Evolutionary conservation across 768 basidiomycete genomes (phyloP), one percentile per base, ranked within the genome.

Genomic region (Lactarius indigo): DNA sequence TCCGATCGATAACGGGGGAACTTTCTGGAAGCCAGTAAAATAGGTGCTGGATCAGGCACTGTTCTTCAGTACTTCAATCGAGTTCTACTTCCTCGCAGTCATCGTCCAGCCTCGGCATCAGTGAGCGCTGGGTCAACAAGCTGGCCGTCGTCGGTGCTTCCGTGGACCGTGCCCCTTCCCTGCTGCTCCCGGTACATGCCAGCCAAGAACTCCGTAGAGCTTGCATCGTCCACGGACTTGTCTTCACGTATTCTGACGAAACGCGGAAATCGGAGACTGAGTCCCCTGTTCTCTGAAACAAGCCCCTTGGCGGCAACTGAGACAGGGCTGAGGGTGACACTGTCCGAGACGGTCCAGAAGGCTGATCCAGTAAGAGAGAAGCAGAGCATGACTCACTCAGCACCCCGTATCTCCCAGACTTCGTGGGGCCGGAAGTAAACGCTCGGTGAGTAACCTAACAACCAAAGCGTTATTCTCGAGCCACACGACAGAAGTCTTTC

Each of bases 371-470:
- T 37, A 23, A 26, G 41, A 41, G 28, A 39, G 17, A 50, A 64
- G 62, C 44, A 33, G 35, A 8, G 64, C 28, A 47, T 33, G 59
- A 74, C 81, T 74, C 69, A 85, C 88, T 90, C 87, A 66, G 90
- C 88, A 44, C 89, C 87, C 31, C 86, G 84, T 64, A 96, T 90
- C 78, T 97, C 94, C 95, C 95, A 97, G 18, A 94, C 91, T 73
- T 91, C 86, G 64, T 78, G 78, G 23, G 90, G 89, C 69, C 81
- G 82, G 73, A 91, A 90, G 74, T 87, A 91, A 42, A 89, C 83
- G 63, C 86, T 81, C 3, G 90, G 89, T 61, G 71, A 81, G 66
- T 87, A 84, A 2, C 85, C 88, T 89, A 63, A 42, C n/a, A 37
- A 55, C 44, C 39, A 35, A 35, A 59, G 54, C 37, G 54, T 42